Conservation (phyloP, 2,329 filamentous ascomycete genomes). For the Botrytis aclada region DNA sequence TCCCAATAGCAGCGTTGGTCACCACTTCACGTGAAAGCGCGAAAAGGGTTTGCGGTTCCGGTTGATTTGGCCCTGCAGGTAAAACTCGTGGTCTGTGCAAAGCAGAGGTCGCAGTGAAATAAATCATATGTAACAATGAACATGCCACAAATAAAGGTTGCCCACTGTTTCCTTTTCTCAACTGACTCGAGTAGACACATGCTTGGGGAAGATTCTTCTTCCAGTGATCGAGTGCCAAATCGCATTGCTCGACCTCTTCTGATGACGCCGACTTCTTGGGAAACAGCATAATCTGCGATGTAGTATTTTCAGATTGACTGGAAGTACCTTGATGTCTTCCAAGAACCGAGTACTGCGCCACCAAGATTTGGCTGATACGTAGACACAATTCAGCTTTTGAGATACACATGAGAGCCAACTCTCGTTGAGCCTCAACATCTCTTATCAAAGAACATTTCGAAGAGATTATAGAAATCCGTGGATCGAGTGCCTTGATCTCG, state of each 20-base stretch:
- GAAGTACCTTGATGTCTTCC: constrained; percentile 80
- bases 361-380: constrained; percentile 84
- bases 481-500: constrained; percentile 66
- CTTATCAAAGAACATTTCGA: constrained; percentile 67
- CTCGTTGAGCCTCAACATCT: constrained; percentile 68
- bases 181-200: constrained; percentile 62
- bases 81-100: constrained; percentile 89
- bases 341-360: constrained; percentile 87
- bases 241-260: constrained; percentile 74
- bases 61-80: constrained; percentile 57
- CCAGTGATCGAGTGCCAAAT: constrained; percentile 78
- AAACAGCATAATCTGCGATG: constrained; percentile 80
- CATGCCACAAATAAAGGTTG: constrained; percentile 66
- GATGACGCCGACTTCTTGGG: constrained; percentile 83
- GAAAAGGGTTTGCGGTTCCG: constrained; percentile 64
- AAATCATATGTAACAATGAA: constrained; percentile 89
- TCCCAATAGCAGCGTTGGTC: constrained; percentile 77
- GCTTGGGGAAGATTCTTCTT: constrained; percentile 65
- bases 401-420: constrained; percentile 85
- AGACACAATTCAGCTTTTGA: constrained; percentile 87
- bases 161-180: constrained; percentile 57
- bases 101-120: constrained; percentile 86
- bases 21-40: constrained; percentile 81
- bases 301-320: constrained; percentile 66
- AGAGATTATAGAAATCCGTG: constrained; percentile 65